Conservation (phyloP, 1,284 basidiomycete species). For the Takashimella koratensis region DNA sequence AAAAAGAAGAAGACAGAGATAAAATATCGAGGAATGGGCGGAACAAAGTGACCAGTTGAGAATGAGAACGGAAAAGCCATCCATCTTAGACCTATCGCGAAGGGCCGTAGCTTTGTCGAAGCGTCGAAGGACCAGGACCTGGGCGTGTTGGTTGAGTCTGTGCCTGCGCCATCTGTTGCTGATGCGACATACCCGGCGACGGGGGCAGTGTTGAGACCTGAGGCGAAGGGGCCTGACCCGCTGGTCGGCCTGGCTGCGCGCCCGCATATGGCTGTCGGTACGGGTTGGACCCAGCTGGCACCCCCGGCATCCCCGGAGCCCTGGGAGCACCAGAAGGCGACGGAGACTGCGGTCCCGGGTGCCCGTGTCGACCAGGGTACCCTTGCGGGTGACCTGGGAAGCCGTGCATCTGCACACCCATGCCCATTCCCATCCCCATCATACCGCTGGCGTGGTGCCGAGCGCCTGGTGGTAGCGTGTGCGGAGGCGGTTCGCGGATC, state of each 20-base stretch:
- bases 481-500: slow-evolving; percentile 15
- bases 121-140: slow-evolving; percentile 9
- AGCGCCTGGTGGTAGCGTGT: slow-evolving; percentile 8
- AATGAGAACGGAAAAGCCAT: no score
- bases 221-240: not conserved
- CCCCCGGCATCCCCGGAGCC: not conserved
- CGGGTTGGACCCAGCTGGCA: not conserved
- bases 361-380: not conserved
- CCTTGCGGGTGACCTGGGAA: not conserved
- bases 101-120: slow-evolving; percentile 8
- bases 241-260: not conserved
- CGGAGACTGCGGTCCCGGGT: not conserved
- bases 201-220: not conserved
- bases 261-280: not conserved
- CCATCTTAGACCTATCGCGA: no score
- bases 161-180: slow-evolving; percentile 1
- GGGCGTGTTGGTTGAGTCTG: not conserved
- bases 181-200: not conserved
- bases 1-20: no score
- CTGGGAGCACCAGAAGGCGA: not conserved
- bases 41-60: no score
- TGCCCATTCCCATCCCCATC: not conserved
- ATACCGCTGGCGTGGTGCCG: not conserved
- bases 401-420: not conserved
- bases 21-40: no score